Evolutionary conservation across 2,329 filamentous ascomycete species (phyloP), one percentile per base, ranked within the genome.

Genomic region (Trichoderma sp.): DNA sequence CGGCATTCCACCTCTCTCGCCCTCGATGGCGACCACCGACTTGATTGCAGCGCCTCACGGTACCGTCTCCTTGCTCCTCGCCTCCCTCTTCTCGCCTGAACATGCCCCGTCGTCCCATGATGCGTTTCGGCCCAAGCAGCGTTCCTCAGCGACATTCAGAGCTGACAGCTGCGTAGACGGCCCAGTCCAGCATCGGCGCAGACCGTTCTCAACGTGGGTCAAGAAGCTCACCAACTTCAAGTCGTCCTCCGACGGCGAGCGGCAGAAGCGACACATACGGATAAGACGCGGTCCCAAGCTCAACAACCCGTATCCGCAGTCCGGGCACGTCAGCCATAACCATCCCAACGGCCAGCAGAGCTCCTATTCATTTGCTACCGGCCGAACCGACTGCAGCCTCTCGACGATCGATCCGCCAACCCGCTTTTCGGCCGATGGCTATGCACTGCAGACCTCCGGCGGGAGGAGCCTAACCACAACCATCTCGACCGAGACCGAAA

Each of bases 221-320:
- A 96, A 93, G 83, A 93, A 93, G 74, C 86, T 98, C 65, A 89
- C 93, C 67, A 94, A 90, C 76, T 89, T 97, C 78, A 97, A 96
- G 77, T 83, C 81, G 64, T 88, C 88, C 5, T 90, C 88, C 39
- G 86, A 85, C 68, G 83, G 87, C 67, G 82, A 82, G 48, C 70
- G 77, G 72, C 65, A 77, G 74, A 72, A 77, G 74, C 68, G 77
- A 72, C 66, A 81, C 60, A 78, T 76, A 59, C 82, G 80, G 69
- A 72, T 75, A 78, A 91, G 89, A 77, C 83, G 81, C 55, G 75
- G 79, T 19, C 80, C 82, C 58, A 87, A 88, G 73, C 89, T 90
- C 76, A 96, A 97, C 81, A 94, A 94, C 74, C 93, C 93, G n/a
- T 97, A 97, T 74, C 91, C 91, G 9, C 85, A 94, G 71, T 96